Evolutionary conservation across 169 alveolate species (phyloP).

Genomic region (Cyclospora cayetanensis): DNA sequence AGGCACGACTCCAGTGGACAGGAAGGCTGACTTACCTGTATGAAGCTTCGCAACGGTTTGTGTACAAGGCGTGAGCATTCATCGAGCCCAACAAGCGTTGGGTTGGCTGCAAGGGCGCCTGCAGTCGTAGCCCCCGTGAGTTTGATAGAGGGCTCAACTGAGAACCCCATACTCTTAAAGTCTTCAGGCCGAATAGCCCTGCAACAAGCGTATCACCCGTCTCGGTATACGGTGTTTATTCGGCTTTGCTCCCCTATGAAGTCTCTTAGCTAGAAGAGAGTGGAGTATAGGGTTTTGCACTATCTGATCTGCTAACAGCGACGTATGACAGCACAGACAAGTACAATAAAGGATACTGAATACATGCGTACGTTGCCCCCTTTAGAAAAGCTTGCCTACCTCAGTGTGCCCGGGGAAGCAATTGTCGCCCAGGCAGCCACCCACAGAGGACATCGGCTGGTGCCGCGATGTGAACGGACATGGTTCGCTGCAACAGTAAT

Average conservation of each 20-base stretch:
- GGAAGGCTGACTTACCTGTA: slow-evolving; percentile 48
- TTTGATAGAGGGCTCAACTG: background rate
- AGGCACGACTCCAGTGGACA: too few species aligned
- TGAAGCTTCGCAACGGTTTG: slow-evolving; percentile 44
- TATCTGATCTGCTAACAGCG: too few species aligned
- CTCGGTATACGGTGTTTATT: too few species aligned
- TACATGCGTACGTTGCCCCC: too few species aligned
- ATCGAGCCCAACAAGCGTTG: slow-evolving; percentile 54
- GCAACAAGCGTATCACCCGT: too few species aligned
- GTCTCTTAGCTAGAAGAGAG: too few species aligned
- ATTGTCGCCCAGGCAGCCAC: slow-evolving; percentile 63
- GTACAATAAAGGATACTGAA: too few species aligned
- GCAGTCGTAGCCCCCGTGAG: slow-evolving; percentile 43
- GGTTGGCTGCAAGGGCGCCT: slow-evolving; percentile 43
- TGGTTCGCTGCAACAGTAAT: slow-evolving; percentile 43
- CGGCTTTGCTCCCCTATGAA: too few species aligned
- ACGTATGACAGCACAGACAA: too few species aligned
- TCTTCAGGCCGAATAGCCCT: slow-evolving; percentile 43
- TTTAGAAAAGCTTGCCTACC: too few species aligned
- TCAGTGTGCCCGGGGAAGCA: slow-evolving; percentile 33
- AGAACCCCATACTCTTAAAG: slow-evolving; percentile 16
- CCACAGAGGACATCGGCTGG: slow-evolving; percentile 56
- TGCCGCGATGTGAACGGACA: slow-evolving; percentile 40
- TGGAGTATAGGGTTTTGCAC: too few species aligned
- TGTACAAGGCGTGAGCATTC: slow-evolving; percentile 35